Conservation (phyloP, 805 yeast species). For the Clavispora phyllophila region DNA sequence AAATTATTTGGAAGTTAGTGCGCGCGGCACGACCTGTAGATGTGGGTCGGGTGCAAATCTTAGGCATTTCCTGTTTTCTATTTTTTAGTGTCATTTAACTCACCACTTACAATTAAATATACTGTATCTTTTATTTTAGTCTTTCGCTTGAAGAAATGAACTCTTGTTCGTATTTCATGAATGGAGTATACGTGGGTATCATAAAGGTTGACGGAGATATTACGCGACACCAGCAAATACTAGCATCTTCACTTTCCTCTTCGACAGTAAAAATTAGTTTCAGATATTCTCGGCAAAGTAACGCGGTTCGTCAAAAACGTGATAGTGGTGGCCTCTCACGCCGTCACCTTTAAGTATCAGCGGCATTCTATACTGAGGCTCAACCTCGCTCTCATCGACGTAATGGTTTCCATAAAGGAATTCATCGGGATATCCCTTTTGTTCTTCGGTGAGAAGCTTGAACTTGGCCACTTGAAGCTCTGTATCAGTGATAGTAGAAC, state of each 20-base stretch:
- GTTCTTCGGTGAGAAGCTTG: constrained; percentile 45
- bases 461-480: constrained; percentile 95
- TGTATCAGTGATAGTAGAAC: constrained; percentile 94
- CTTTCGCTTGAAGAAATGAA: too few species aligned
- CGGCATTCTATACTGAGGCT: constrained; percentile 71
- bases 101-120: too few species aligned
- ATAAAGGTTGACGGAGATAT: too few species aligned
- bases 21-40: not conserved
- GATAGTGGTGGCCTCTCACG: constrained; percentile 87
- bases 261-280: too few species aligned
- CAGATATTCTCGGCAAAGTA: constrained; percentile 49
- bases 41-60: not conserved
- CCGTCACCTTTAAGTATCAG: constrained; percentile 79
- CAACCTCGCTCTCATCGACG: constrained; percentile 52
- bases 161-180: too few species aligned
- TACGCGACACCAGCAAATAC: too few species aligned
- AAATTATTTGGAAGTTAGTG: constrained; percentile 1
- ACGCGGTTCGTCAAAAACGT: constrained; percentile 92
- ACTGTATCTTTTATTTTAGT: too few species aligned
- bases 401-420: constrained; percentile 52
- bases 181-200: too few species aligned
- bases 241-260: too few species aligned
- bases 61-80: too few species aligned
- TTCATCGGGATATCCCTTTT: constrained; percentile 26
- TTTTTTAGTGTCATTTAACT: not conserved